phyloP scores from a whole-genome alignment of 768 basidiomycete genomes.

The Leucosporidium creatinivorum region DNA sequence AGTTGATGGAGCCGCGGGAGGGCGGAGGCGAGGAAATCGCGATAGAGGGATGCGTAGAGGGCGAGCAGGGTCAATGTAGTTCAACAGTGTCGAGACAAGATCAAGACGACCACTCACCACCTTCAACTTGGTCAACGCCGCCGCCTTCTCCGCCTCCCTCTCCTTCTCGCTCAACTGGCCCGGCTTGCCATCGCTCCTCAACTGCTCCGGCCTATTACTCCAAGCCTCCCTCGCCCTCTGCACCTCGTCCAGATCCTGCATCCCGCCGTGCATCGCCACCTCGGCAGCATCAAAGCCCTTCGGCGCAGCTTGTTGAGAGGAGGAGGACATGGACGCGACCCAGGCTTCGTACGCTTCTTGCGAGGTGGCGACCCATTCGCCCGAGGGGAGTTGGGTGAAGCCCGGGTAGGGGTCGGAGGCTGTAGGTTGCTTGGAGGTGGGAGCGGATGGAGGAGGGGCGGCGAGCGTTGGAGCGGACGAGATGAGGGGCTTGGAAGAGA shows the following conservation, averaged over 20 bases:
- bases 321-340: neutral
- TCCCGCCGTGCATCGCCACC: conserved; percentile 9
- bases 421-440: conserved; percentile 47
- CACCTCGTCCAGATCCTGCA: conserved; percentile 18
- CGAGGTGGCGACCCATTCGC: conserved; percentile 69
- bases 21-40: neutral
- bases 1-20: neutral
- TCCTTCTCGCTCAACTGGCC: neutral
- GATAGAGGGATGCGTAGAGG: neutral
- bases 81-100: neutral
- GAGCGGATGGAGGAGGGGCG: neutral
- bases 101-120: conserved; percentile 5
- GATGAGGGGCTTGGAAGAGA: neutral
- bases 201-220: conserved; percentile 13
- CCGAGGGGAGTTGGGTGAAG: conserved; percentile 76
- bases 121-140: conserved; percentile 15
- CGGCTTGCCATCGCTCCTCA: neutral
- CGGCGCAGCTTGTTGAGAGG: conserved; percentile 1
- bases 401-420: conserved; percentile 72
- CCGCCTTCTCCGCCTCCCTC: conserved; percentile 5
- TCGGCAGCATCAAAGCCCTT: conserved; percentile 25
- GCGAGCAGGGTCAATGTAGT: neutral
- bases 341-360: conserved; percentile 40
- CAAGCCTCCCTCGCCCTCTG: conserved; percentile 21
- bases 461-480: conserved; percentile 13